phyloP scores from a whole-genome alignment of 345 rosid species.

The Corchorus olitorius region DNA sequence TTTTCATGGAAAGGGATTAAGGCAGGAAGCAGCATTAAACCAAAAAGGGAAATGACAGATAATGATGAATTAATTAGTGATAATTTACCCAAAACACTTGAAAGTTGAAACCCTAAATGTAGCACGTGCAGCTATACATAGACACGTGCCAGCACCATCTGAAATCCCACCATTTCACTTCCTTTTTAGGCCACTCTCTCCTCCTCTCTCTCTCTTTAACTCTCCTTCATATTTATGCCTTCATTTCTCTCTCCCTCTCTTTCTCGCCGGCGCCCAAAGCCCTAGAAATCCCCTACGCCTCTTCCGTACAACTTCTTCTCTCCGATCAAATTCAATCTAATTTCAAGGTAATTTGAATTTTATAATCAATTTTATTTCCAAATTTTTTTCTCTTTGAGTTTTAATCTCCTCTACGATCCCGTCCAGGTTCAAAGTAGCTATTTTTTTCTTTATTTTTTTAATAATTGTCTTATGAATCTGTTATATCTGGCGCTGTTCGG shows the following conservation, averaged over 20 bases:
- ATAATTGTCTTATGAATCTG: background rate
- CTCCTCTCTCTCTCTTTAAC: conserved; percentile 13
- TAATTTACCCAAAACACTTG: background rate
- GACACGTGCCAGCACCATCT: conserved; percentile 37
- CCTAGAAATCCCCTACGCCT: background rate
- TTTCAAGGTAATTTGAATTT: conserved; percentile 21
- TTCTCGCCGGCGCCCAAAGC: conserved; percentile 44
- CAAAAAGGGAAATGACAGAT: background rate
- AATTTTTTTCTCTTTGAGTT: background rate
- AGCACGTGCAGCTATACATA: conserved; percentile 40
- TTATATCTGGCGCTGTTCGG: conserved; percentile 1
- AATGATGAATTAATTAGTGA: conserved; percentile 1
- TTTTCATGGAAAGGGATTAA: background rate
- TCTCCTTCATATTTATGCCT: conserved; percentile 1
- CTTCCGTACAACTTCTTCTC: background rate
- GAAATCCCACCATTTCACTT: conserved; percentile 35
- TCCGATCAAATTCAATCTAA: background rate
- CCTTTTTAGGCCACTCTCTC: conserved; percentile 26
- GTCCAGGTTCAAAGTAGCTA: background rate
- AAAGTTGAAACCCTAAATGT: conserved; percentile 21
- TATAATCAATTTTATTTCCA: background rate
- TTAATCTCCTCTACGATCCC: background rate
- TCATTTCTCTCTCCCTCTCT: conserved; percentile 11
- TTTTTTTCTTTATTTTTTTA: no score
- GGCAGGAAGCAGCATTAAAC: background rate